Evolutionary conservation across 2,329 filamentous ascomycete species (phyloP), one percentile per base, ranked within the genome.

Genomic region (Coniochaeta ligniaria): DNA sequence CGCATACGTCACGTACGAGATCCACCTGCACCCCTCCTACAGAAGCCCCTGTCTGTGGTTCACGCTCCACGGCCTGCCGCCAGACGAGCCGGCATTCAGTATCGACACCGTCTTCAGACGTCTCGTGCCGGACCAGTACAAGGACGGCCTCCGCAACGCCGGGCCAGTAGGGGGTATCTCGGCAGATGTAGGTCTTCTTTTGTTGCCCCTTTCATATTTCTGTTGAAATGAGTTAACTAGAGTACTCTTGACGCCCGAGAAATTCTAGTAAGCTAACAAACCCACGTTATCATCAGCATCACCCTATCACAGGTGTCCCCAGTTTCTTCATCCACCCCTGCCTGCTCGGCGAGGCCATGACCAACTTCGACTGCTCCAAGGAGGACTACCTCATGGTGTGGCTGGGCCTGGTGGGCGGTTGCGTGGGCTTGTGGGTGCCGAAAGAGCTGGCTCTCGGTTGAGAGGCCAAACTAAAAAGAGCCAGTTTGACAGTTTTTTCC

Each of bases 241-340:
- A 62, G n/a, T 4, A 1, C 54, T 61, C 63, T 64, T 65, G 62
- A 55, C 28, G 20, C 64, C n/a, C 64, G 22, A 67, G 67, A 62
- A n/a, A n/a, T n/a, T 67, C 68, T 70, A 69, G 71, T 31, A 26
- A 26, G 77, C 76, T 78, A 76, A 80, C 70, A 69, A 72, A 74
- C 67, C 65, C 65, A 71, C 71, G 38, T 61, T 65, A 64, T 71
- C 68, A 64, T 71, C 68, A 94, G 86, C 87, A 96, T 74, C 92
- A 98, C 80, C 94, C 95, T 59, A 75, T 90, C 62, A 91, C 87
- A 61, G 89, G 89, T 59, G 74, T 87, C 61, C 91, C 92, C 45
- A 84, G 86, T 57, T 97, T 94, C 74, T 97, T 96, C 74, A 83
- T 98, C 67, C 95, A 99, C 76, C 94, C 95, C 26, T 98, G 95